Evolutionary conservation across 306 rosid genomes (phyloP), one percentile per base, ranked within the genome.

Genomic region (Sechiopsis laciniata): DNA sequence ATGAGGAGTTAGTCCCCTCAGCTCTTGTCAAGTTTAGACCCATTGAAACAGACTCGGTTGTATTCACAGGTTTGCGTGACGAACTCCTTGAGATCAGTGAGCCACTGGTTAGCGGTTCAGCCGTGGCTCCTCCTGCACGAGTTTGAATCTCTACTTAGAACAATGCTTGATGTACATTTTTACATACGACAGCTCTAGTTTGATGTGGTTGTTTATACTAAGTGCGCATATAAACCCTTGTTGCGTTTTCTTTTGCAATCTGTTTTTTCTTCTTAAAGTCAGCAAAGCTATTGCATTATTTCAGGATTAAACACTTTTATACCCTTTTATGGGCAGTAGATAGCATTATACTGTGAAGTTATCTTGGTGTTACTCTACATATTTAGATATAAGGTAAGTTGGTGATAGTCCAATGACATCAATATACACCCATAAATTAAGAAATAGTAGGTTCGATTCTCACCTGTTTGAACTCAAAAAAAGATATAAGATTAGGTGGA

Each of bases 21-120:
- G 97, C 92, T 82, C 90, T 94, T 46, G 74, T 94, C 13, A 94
- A 94, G 91, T 91, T 91, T 81, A 89, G 78, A 83, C 97, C 99
- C 10, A 80, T 78, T 14, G 99, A 94, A 86, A 88, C 99, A 10
- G 99, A 94, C 78, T 84, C 96, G 35, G 77, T 91, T 65, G 89
- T 89, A 62, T 94, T 83, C 88, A 89, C 88, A 0, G 96, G 99
- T 75, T 87, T 94, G 64, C 73, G 78, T 78, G 89, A 94, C 74
- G 96, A 94, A 74, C 86, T 91, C 75, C 92, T 94, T 61, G 88
- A 86, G 82, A 88, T 87, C 20, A 89, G 87, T n/a, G 98, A 94
- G 76, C 98, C 98, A 1, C 97, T 93, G 16, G 74, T 81, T 17
- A 82, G 58, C 70, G 79, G 65, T 77, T 82, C 86, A 22, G 84